Evolutionary conservation across 176 grass and related monocot species (phyloP), one percentile per base, ranked within the genome.

Genomic region (Oryza nivara): DNA sequence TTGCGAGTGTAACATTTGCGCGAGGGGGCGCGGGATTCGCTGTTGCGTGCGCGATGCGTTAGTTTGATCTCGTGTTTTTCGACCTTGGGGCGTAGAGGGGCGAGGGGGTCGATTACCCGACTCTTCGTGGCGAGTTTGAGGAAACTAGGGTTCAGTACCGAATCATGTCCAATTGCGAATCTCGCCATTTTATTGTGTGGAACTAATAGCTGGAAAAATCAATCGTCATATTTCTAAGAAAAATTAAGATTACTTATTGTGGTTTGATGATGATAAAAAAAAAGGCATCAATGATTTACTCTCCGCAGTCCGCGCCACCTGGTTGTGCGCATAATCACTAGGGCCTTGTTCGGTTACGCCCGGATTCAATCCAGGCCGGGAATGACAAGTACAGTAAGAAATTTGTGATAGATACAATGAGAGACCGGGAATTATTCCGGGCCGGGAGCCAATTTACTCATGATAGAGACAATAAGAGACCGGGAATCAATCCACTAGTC

Each of bases 61-160:
- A 14, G 6, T 73, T 82, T 84, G 79, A 86, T 90, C 78, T 79
- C 74, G 83, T 40, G 7, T 12, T 7, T 14, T 4, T 60, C 9
- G 9, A 35, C 4, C 12, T 68, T 13, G 61, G n/a, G 32, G 19
- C 19, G 7, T 8, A 7, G 67, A 72, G 73, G 72, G 32, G 74
- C n/a, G 20, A 63, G n/a, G n/a, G 51, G 20, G 58, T 23, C 58
- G 20, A 63, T 13, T 6, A 68, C 46, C 67, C 76, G 51, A 30
- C 35, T 61, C 58, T 44, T 41, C 25, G 17, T 40, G 58, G 63
- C 15, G 20, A 82, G 49, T 90, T 68, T 79, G 88, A 48, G 61
- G 45, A 19, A 49, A 30, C 70, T 90, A 90, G 88, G 88, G 88
- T 90, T 86, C 56, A 86, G 67, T 32, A 9, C 1, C 43, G 68